Evolutionary conservation across 352 stramenopile genomes (phyloP).

Genomic region (Pythium scleroteichum): DNA sequence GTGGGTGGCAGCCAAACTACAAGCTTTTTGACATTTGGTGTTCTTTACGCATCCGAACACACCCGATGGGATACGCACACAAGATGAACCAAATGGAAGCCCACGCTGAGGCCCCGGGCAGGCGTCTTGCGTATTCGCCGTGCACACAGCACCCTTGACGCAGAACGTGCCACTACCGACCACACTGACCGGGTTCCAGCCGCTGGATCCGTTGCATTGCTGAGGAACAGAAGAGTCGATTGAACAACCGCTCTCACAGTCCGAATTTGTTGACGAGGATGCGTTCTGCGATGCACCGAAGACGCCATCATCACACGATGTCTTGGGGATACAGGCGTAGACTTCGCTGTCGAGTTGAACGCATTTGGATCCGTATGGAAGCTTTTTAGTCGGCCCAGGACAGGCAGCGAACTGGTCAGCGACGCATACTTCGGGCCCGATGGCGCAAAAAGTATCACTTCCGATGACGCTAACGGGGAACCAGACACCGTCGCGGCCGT

Average conservation of each 20-base stretch:
- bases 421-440: slow-evolving; percentile 23
- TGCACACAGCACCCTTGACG: slow-evolving; percentile 8
- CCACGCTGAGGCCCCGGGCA: slow-evolving; percentile 20
- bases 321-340: slow-evolving; percentile 29
- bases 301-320: slow-evolving; percentile 13
- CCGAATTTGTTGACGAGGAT: neutral
- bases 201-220: slow-evolving; percentile 13
- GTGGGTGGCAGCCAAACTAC: neutral
- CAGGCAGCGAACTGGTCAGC: slow-evolving; percentile 20
- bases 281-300: neutral
- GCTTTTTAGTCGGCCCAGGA: slow-evolving; percentile 9
- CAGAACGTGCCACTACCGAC: slow-evolving; percentile 12
- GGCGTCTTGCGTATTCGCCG: neutral
- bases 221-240: slow-evolving; percentile 13
- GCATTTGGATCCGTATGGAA: slow-evolving; percentile 30
- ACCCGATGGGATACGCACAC: slow-evolving; percentile 11
- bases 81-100: slow-evolving; percentile 24
- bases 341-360: slow-evolving; percentile 17
- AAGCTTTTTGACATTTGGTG: slow-evolving; percentile 9
- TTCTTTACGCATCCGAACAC: slow-evolving; percentile 27
- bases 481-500: slow-evolving; percentile 25
- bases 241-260: slow-evolving; percentile 15
- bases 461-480: slow-evolving; percentile 30
- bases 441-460: slow-evolving; percentile 22
- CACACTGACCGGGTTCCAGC: slow-evolving; percentile 23